A percentile compares a stretch with the other conserved stretches of the same genome.
Conservation (phyloP, 768 basidiomycete genomes). For the Clavulina sp. region DNA sequence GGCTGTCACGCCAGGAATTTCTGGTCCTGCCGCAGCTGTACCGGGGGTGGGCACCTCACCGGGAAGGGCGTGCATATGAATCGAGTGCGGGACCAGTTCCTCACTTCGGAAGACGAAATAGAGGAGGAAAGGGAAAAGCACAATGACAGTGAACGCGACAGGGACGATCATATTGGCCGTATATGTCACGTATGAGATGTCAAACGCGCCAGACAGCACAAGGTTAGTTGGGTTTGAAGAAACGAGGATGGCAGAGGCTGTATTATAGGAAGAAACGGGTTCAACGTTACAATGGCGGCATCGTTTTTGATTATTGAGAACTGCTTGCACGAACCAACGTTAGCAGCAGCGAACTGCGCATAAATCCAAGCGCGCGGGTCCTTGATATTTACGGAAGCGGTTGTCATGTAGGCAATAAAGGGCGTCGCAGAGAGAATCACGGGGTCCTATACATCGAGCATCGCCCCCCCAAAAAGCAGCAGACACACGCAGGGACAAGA, state of each 20-base stretch:
- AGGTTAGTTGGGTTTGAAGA: slow-evolving; percentile 91
- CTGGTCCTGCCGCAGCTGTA: too few relatives aligned
- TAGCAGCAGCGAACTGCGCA: slow-evolving; percentile 24
- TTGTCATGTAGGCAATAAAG: slow-evolving; percentile 78
- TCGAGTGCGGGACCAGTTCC: slow-evolving; percentile 10
- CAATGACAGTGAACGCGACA: slow-evolving; percentile 50
- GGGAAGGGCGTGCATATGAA: not conserved
- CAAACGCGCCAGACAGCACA: slow-evolving; percentile 75
- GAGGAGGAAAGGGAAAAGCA: slow-evolving; percentile 15
- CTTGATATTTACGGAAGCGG: slow-evolving; percentile 33
- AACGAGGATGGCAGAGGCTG: slow-evolving; percentile 42
- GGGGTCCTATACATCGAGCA: slow-evolving; percentile 50
- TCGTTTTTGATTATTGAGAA: not conserved
- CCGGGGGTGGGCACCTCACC: too few relatives aligned
- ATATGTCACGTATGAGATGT: slow-evolving; percentile 56
- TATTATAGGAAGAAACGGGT: slow-evolving; percentile 40
- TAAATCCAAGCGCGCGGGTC: slow-evolving; percentile 26
- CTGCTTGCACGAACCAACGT: slow-evolving; percentile 15
- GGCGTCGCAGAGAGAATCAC: slow-evolving; percentile 83
- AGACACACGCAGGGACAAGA: too few relatives aligned
- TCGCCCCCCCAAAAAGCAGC: too few relatives aligned
- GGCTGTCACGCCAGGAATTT: too few relatives aligned
- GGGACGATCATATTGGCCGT: slow-evolving; percentile 74
- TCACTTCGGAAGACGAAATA: not conserved
- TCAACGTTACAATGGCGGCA: too few relatives aligned